A percentile compares a stretch with the other conserved stretches of the same genome.
Conservation (phyloP, 1,284 basidiomycete genomes). For the Rhodotorula sp. region DNA sequence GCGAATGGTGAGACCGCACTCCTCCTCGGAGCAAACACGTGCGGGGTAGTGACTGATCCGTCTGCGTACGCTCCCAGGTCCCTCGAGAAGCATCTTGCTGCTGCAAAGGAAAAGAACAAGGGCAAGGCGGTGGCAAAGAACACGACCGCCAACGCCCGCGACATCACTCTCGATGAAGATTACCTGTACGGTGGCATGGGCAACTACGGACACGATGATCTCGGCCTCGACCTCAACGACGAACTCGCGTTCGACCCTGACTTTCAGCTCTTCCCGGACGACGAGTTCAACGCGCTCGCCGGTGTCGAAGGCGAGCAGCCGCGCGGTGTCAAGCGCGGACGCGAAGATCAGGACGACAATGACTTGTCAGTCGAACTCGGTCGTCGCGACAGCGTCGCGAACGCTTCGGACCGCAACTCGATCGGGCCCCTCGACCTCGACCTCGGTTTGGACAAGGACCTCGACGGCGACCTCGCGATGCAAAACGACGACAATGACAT, state of each 20-base stretch:
- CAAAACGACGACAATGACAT: conserved; percentile 10
- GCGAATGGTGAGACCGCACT: conserved; percentile 16
- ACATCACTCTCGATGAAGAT: conserved; percentile 43
- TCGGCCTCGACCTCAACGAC: conserved; percentile 16
- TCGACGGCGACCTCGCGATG: conserved; percentile 9
- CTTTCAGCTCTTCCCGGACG: conserved; percentile 29
- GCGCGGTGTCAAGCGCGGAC: conserved; percentile 21
- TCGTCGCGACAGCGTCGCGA: conserved; percentile 15
- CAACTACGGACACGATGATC: conserved; percentile 16
- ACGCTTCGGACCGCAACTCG: conserved; percentile 28
- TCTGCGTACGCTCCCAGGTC: conserved; percentile 13
- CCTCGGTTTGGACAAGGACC: conserved; percentile 15
- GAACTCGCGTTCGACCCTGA: conserved; percentile 26
- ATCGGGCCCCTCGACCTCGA: conserved; percentile 25
- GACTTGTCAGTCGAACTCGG: conserved; percentile 33
- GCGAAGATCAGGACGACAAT: conserved; percentile 18
- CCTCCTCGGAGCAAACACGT: too few species aligned
- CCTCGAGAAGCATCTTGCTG: conserved; percentile 31
- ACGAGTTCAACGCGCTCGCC: conserved; percentile 17
- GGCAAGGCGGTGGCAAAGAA: conserved; percentile 15
- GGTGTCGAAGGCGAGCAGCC: conserved; percentile 2
- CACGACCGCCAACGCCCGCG: conserved; percentile 34
- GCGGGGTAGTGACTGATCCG: background rate
- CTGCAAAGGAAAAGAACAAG: conserved; percentile 25
- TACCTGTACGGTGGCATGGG: conserved; percentile 6